phyloP scores from a whole-genome alignment of 1,284 basidiomycete species.

The Pholiota adiposa region DNA sequence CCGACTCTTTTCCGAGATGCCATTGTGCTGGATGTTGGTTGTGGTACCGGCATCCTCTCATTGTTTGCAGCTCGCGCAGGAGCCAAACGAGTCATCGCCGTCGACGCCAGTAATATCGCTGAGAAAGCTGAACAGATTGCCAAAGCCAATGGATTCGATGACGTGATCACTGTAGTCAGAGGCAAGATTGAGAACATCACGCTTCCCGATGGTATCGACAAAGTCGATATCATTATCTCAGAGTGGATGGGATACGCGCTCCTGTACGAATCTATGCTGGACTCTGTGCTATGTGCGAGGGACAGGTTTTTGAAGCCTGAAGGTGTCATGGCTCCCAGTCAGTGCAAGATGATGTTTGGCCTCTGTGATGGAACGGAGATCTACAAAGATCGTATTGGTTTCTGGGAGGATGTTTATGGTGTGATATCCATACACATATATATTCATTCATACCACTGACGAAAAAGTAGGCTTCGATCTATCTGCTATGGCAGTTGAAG shows the following conservation, averaged over 20 bases:
- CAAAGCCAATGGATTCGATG: slow-evolving; percentile 76
- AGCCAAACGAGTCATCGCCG: slow-evolving; percentile 91
- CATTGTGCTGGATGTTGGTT: slow-evolving; percentile 93
- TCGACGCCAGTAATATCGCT: slow-evolving; percentile 91
- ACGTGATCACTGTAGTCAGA: slow-evolving; percentile 81
- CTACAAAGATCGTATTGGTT: slow-evolving; percentile 80
- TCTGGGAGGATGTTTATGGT: slow-evolving; percentile 95
- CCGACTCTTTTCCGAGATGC: slow-evolving; percentile 84
- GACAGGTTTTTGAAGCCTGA: slow-evolving; percentile 81
- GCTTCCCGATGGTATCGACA: slow-evolving; percentile 67
- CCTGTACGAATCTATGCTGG: slow-evolving; percentile 97
- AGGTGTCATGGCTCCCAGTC: slow-evolving; percentile 92
- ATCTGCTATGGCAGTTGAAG: slow-evolving; percentile 71
- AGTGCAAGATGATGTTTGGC: slow-evolving; percentile 85
- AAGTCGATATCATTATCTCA: slow-evolving; percentile 93
- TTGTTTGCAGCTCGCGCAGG: slow-evolving; percentile 93
- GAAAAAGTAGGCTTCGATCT: slow-evolving; percentile 77
- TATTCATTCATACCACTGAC: not conserved
- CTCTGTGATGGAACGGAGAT: slow-evolving; percentile 80
- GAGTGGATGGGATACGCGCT: slow-evolving; percentile 99
- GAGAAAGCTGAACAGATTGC: slow-evolving; percentile 85
- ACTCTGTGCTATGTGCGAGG: slow-evolving; percentile 88
- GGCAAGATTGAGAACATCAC: slow-evolving; percentile 89
- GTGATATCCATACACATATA: slow-evolving; percentile 19
- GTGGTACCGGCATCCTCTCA: slow-evolving; percentile 92